Percentiles rank a stretch among this genome's conserved stretches.
Conservation (phyloP, 2,329 filamentous ascomycete species). For the Drechslera avenae region DNA sequence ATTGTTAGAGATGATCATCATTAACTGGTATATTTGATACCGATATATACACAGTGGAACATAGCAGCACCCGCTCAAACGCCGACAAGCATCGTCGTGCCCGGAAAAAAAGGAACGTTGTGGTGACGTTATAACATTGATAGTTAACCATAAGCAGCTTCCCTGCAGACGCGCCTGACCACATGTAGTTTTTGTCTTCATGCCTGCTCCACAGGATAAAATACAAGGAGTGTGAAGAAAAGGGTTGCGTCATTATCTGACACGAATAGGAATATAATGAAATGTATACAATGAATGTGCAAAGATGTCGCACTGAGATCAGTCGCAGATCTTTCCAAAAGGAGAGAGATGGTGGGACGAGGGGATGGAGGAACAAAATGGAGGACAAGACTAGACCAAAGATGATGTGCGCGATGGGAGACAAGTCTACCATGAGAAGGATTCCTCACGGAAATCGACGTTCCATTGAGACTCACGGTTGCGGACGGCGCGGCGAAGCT, state of each 20-base stretch:
- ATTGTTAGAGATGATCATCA: background rate
- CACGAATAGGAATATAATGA: conserved; percentile 26
- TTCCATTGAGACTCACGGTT: conserved; percentile 67
- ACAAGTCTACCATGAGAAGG: conserved; percentile 67
- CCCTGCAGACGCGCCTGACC: conserved; percentile 3
- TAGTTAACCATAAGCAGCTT: conserved; percentile 10
- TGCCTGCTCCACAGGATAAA: conserved; percentile 19
- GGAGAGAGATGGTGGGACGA: conserved; percentile 8
- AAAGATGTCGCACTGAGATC: conserved; percentile 19
- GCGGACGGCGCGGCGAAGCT: conserved; percentile 71
- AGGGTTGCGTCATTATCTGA: conserved; percentile 15
- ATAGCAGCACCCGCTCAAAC: conserved; percentile 1
- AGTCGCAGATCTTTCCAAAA: conserved; percentile 10
- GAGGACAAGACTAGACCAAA: conserved; percentile 14
- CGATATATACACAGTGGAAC: conserved; percentile 2
- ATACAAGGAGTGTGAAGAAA: conserved; percentile 24
- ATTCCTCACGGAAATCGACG: conserved; percentile 80
- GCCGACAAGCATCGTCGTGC: conserved; percentile 12
- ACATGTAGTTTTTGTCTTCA: conserved; percentile 19
- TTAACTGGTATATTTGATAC: background rate
- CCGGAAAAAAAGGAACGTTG: background rate
- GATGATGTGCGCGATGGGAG: background rate
- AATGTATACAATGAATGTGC: conserved; percentile 40
- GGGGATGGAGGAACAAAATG: conserved; percentile 12
- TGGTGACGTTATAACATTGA: conserved; percentile 26